Evolutionary conservation across 495 filamentous ascomycete species (phyloP).

Genomic region (Tuber calosporum): DNA sequence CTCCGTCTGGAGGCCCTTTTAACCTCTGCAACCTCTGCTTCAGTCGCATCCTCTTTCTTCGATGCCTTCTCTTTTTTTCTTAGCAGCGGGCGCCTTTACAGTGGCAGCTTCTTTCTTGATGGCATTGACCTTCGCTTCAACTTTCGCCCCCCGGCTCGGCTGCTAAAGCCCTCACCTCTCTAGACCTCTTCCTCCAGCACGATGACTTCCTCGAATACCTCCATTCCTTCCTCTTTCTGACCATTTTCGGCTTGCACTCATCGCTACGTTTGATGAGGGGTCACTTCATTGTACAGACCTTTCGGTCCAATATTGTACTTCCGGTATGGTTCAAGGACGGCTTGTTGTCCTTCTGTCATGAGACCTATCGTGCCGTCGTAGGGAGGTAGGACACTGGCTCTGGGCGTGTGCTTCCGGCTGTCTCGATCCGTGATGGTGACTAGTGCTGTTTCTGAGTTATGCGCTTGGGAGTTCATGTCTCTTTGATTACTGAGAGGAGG

Average conservation of each 20-base stretch:
- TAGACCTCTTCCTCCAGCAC: conserved; percentile 65
- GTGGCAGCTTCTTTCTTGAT: not conserved
- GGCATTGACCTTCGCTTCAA: not conserved
- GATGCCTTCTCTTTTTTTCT: not conserved
- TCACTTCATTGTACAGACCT: conserved; percentile 66
- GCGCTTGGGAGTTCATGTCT: conserved; percentile 77
- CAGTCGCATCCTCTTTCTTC: not conserved
- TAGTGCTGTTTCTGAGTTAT: conserved; percentile 98
- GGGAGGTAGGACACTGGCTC: conserved; percentile 71
- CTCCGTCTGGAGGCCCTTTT: not conserved
- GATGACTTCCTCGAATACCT: conserved; percentile 47
- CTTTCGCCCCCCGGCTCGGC: not conserved
- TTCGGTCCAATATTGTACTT: conserved; percentile 69
- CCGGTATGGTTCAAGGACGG: conserved; percentile 88
- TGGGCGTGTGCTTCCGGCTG: conserved; percentile 73
- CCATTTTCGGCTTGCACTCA: conserved; percentile 60
- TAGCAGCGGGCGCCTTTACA: not conserved
- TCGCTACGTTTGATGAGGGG: conserved; percentile 68
- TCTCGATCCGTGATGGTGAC: conserved; percentile 68
- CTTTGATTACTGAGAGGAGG: conserved; percentile 65
- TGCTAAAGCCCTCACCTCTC: not conserved
- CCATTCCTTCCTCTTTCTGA: conserved; percentile 40
- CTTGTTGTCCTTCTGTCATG: conserved; percentile 99
- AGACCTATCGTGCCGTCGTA: conserved; percentile 78
- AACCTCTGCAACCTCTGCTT: not conserved